Evolutionary conservation across 2,329 filamentous ascomycete species (phyloP).

Genomic region (Neonectria ditissima): DNA sequence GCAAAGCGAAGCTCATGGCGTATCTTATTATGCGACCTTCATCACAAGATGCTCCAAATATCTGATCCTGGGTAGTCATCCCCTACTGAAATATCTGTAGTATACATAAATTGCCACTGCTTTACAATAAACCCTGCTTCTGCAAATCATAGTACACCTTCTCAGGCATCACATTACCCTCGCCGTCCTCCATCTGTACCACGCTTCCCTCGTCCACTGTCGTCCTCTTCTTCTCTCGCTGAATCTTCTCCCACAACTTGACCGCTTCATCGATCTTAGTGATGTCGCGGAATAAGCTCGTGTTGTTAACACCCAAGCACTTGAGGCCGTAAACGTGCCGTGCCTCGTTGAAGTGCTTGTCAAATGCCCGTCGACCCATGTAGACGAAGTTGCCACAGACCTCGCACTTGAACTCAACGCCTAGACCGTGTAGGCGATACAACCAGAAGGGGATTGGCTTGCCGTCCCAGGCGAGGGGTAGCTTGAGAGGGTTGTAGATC

Average conservation of each 20-base stretch:
- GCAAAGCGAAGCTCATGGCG: background rate
- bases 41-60: background rate
- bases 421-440: conserved; percentile 94
- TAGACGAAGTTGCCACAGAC: conserved; percentile 99
- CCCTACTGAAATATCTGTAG: conserved; percentile 9
- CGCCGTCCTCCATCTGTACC: conserved; percentile 97
- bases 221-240: conserved; percentile 83
- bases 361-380: conserved; percentile 94
- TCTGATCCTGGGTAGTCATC: background rate
- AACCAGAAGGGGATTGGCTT: conserved; percentile 99
- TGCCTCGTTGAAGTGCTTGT: conserved; percentile 98
- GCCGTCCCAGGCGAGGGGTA: conserved; percentile 96
- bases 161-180: conserved; percentile 99
- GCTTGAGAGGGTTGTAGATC: conserved; percentile 96
- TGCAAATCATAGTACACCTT: conserved; percentile 97
- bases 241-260: conserved; percentile 92
- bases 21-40: conserved; percentile 1
- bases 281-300: conserved; percentile 92
- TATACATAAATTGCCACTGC: conserved; percentile 24
- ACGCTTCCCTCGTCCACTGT: conserved; percentile 83
- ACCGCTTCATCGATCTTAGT: conserved; percentile 90
- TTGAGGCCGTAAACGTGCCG: conserved; percentile 94
- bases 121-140: conserved; percentile 86
- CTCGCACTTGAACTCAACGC: conserved; percentile 95
- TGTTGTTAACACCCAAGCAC: conserved; percentile 93